These are phyloP conservation scores for Aspergillus wentii DNA, from an alignment of 495 filamentous ascomycete genomes.

Conservation along the genomic window DNA sequence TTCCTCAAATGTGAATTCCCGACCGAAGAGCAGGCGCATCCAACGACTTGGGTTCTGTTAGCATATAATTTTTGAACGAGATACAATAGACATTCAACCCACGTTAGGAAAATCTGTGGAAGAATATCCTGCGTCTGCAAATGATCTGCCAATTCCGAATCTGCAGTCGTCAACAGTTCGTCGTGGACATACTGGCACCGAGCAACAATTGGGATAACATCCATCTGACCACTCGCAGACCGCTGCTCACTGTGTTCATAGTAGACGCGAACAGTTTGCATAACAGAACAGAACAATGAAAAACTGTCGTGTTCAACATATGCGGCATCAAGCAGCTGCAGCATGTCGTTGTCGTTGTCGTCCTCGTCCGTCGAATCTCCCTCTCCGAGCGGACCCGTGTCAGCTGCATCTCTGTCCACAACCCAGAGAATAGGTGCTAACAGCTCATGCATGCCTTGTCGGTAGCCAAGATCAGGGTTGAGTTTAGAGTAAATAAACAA, in stretches of 20 bases:
- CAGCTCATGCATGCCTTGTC: slow-evolving; percentile 97
- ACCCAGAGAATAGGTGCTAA: slow-evolving; percentile 89
- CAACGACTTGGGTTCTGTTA: slow-evolving; percentile 62
- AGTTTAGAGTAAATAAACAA: slow-evolving; percentile 94
- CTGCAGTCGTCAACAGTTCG: slow-evolving; percentile 66
- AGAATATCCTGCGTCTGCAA: slow-evolving; percentile 80
- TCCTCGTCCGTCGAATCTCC: slow-evolving; percentile 17
- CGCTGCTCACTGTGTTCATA: slow-evolving; percentile 62
- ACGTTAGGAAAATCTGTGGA: slow-evolving; percentile 97
- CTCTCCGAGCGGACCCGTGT: slow-evolving; percentile 25
- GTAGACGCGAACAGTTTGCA: slow-evolving; percentile 80
- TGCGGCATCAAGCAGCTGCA: slow-evolving; percentile 59
- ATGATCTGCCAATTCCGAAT: slow-evolving; percentile 78
- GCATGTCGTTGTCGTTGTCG: slow-evolving; percentile 49
- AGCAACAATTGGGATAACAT: slow-evolving; percentile 75
- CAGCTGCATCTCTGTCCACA: slow-evolving; percentile 74
- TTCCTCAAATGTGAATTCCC: slow-evolving; percentile 88
- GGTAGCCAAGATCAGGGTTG: slow-evolving; percentile 80
- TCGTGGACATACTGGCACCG: slow-evolving; percentile 84
- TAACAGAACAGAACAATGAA: slow-evolving; percentile 74
- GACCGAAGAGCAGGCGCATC: slow-evolving; percentile 88
- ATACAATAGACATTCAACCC: too few relatives aligned
- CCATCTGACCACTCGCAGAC: slow-evolving; percentile 34
- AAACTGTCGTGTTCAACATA: slow-evolving; percentile 92
- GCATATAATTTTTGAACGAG: too few relatives aligned